Conservation (phyloP, 164 flowering plant species). For the Akebia trifoliata region DNA sequence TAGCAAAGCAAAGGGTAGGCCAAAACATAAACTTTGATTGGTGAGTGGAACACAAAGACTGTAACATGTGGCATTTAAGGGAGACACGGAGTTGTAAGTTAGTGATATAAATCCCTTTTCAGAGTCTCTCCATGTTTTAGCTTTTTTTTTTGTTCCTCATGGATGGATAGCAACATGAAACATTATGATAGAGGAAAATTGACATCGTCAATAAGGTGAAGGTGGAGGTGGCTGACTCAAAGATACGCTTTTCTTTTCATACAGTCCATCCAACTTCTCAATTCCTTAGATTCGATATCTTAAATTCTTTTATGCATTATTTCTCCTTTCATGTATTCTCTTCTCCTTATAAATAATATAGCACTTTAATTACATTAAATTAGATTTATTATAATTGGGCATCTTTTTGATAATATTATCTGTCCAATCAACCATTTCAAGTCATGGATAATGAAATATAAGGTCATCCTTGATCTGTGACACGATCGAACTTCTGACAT, state of each 20-base stretch:
- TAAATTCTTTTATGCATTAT: too few relatives aligned
- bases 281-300: neutral
- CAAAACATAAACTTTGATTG: too few relatives aligned
- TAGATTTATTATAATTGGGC: too few relatives aligned
- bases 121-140: neutral
- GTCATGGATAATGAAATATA: too few relatives aligned
- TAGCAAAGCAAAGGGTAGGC: too few relatives aligned
- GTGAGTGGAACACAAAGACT: too few relatives aligned
- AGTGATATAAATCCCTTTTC: neutral
- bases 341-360: neutral
- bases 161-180: neutral
- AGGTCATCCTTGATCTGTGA: too few relatives aligned
- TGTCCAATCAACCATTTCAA: too few relatives aligned
- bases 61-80: too few relatives aligned
- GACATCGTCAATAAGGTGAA: neutral
- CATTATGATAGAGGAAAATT: constrained; percentile 7
- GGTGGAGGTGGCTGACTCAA: constrained; percentile 4
- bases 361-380: too few relatives aligned
- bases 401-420: too few relatives aligned
- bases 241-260: neutral
- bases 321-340: neutral
- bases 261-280: neutral
- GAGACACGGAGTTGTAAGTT: neutral
- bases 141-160: neutral
- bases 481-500: too few relatives aligned